Evolutionary conservation across 768 basidiomycete genomes (phyloP), one percentile per base, ranked within the genome.

Genomic region (Collybiopsis confluens): DNA sequence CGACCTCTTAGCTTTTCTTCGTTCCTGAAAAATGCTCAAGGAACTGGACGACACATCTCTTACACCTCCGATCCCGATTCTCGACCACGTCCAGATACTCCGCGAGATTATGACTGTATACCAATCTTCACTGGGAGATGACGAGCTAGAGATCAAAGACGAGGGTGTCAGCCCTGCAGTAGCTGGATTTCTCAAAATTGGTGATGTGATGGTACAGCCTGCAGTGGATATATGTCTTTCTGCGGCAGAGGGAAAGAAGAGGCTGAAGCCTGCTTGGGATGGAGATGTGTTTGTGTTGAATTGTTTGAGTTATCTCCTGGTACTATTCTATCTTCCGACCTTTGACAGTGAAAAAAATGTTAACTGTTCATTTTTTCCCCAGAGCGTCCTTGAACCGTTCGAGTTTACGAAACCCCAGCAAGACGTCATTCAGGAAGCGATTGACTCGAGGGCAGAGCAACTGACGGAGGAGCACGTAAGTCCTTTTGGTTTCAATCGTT

Each of bases 21-120:
- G n/a, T n/a, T n/a, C n/a, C n/a, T n/a, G n/a, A n/a, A n/a, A n/a
- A n/a, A n/a, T n/a, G n/a, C n/a, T 18, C 33, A 30, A 88, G 86
- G 85, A 86, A 43, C 65, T 74, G 21, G 82, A 90, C 40, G 92
- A 94, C 57, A 71, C 81, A 0, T 81, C 86, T 0, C 70, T 88
- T 5, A 76, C 80, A 1, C 88, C 95, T 1, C 92, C 95, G 0
- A 73, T 87, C 5, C 73, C 80, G 0, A 82, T 98, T 18, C 79
- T 93, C 30, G 92, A 97, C 59, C 85, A 93, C 40, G 77, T 82
- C 0, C 88, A 92, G 56, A 83, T 91, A 54, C 75, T 98, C 8
- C 85, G 89, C 11, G 93, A 98, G 65, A 83, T 97, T 58, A 88
- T 95, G 83, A 69, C 76, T 1, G 93, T 97, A 4, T 95, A 96